phyloP scores from a whole-genome alignment of 768 basidiomycete genomes.

The Cyclocybe cylindracea region DNA sequence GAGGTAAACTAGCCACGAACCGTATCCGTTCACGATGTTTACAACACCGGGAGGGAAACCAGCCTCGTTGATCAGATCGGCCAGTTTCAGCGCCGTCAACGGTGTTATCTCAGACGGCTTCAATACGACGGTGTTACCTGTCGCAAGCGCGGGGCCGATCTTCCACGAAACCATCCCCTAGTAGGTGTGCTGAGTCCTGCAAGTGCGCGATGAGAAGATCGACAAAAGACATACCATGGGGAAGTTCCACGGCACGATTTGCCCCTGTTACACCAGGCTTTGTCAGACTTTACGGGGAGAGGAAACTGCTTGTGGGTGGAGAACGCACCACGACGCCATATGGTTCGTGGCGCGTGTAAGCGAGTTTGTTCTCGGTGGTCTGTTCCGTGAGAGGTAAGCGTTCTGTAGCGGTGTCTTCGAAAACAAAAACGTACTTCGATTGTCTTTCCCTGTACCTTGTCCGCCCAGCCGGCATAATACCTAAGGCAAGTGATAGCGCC shows the following conservation, averaged over 20 bases:
- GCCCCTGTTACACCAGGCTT: constrained; percentile 24
- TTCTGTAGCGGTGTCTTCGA: not conserved
- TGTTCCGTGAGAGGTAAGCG: constrained; percentile 18
- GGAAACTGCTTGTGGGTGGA: not conserved
- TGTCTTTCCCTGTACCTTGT: constrained; percentile 76
- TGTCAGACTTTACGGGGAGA: not conserved
- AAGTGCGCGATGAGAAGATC: too few species aligned
- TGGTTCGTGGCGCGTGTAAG: constrained; percentile 72
- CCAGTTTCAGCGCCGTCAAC: constrained; percentile 56
- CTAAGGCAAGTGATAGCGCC: constrained; percentile 49
- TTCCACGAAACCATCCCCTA: constrained; percentile 64
- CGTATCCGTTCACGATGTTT: constrained; percentile 72
- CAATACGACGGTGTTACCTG: constrained; percentile 71
- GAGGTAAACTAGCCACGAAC: constrained; percentile 19
- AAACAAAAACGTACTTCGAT: constrained; percentile 47
- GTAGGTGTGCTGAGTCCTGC: not conserved
- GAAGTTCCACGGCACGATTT: constrained; percentile 69
- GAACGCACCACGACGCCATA: constrained; percentile 44
- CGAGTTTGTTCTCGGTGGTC: constrained; percentile 56
- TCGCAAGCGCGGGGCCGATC: constrained; percentile 73
- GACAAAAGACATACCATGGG: constrained; percentile 22
- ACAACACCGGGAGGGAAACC: constrained; percentile 78
- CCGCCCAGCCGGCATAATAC: constrained; percentile 90
- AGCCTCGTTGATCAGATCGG: constrained; percentile 59
- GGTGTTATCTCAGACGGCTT: constrained; percentile 83